Conservation (phyloP, 2,329 filamentous ascomycete species). For the Sclerotinia glacialis region DNA sequence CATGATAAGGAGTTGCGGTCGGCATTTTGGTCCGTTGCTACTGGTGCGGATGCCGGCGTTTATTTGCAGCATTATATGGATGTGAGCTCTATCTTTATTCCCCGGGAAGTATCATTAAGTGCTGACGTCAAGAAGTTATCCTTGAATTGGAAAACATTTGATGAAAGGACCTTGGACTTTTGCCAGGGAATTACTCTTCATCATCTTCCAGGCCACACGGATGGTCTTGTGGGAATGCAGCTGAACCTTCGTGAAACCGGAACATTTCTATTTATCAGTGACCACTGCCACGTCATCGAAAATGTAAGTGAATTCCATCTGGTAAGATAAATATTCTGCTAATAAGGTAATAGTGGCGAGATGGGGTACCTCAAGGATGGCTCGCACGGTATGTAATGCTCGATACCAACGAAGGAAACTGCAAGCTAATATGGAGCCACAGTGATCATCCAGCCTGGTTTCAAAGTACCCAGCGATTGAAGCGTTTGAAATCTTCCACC, state of each 20-base stretch:
- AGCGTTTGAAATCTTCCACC: slow-evolving; percentile 37
- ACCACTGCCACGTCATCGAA: slow-evolving; percentile 40
- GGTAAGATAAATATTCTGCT: not conserved
- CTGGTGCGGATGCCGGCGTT: slow-evolving; percentile 43
- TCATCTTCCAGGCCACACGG: slow-evolving; percentile 36
- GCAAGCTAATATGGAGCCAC: slow-evolving; percentile 7
- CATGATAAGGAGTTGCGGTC: slow-evolving; percentile 49
- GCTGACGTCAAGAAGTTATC: slow-evolving; percentile 31
- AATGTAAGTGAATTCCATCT: slow-evolving; percentile 29
- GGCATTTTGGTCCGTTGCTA: slow-evolving; percentile 46
- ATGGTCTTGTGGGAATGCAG: slow-evolving; percentile 39
- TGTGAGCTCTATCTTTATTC: slow-evolving; percentile 21
- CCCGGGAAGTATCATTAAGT: not conserved
- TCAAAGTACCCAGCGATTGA: slow-evolving; percentile 37
- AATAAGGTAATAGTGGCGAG: slow-evolving; percentile 29
- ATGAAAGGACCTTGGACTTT: slow-evolving; percentile 42
- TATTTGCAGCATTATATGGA: slow-evolving; percentile 41
- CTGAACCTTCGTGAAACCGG: slow-evolving; percentile 38
- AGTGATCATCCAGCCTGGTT: slow-evolving; percentile 40
- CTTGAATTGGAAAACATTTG: slow-evolving; percentile 46
- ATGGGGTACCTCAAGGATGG: slow-evolving; percentile 40
- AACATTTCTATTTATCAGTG: slow-evolving; percentile 40
- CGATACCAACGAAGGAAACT: not conserved
- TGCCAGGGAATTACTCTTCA: slow-evolving; percentile 42
- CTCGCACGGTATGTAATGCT: slow-evolving; percentile 34